These are phyloP conservation scores for Pseudopediastrum boryanum DNA, from an alignment of 139 green algal species.

Conservation along the genomic window DNA sequence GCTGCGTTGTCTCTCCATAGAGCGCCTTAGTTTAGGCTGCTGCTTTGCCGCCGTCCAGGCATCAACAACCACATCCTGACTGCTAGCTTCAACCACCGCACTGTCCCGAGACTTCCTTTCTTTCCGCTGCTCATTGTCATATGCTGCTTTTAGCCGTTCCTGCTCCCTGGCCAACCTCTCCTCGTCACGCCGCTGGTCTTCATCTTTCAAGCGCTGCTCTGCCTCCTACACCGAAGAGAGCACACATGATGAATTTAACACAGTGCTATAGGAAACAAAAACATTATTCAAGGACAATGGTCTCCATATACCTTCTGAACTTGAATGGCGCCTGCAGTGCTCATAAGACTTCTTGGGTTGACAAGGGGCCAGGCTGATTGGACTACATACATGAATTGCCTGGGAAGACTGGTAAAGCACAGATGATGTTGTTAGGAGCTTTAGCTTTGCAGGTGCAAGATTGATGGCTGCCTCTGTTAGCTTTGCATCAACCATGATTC, in stretches of 20 bases:
- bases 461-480: too few relatives aligned
- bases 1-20: too few relatives aligned
- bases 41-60: slow-evolving; percentile 25
- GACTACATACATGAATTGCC: not conserved
- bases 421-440: too few relatives aligned
- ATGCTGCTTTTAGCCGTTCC: slow-evolving; percentile 34
- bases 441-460: too few relatives aligned
- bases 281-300: too few relatives aligned
- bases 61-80: slow-evolving; percentile 12
- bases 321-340: not conserved
- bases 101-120: too few relatives aligned
- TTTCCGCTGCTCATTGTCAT: slow-evolving; percentile 47
- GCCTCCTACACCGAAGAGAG: slow-evolving; percentile 7
- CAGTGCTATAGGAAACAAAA: too few relatives aligned
- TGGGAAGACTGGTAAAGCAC: not conserved
- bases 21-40: too few relatives aligned
- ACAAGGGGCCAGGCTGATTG: not conserved
- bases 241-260: too few relatives aligned
- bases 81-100: too few relatives aligned
- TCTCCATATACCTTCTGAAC: not conserved
- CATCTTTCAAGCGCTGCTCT: slow-evolving; percentile 3
- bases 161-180: slow-evolving; percentile 39
- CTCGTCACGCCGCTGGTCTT: slow-evolving; percentile 33
- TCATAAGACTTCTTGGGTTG: not conserved
- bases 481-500: too few relatives aligned